phyloP scores from a whole-genome alignment of 805 yeast genomes.

The Limtongia smithiae region DNA sequence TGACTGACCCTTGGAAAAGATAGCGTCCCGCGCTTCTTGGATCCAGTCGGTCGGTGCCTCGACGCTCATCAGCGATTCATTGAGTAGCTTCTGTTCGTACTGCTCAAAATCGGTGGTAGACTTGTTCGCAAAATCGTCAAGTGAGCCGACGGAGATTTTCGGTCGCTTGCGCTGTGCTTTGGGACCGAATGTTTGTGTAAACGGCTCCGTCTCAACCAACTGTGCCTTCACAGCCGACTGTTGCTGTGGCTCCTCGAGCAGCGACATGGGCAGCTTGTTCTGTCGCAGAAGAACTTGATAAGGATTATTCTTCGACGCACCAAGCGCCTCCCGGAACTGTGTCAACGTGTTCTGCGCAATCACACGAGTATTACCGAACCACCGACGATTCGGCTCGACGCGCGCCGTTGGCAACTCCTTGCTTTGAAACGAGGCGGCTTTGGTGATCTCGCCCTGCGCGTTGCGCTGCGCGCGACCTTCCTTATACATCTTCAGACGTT shows the following conservation, averaged over 20 bases:
- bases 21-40: slow-evolving; percentile 89
- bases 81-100: slow-evolving; percentile 71
- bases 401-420: slow-evolving; percentile 86
- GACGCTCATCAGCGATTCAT: slow-evolving; percentile 46
- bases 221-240: slow-evolving; percentile 71
- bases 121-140: slow-evolving; percentile 68
- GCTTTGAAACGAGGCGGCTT: slow-evolving; percentile 85
- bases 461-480: slow-evolving; percentile 84
- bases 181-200: slow-evolving; percentile 82
- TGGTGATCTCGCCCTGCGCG: slow-evolving; percentile 78
- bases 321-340: slow-evolving; percentile 92
- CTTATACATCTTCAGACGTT: slow-evolving; percentile 87
- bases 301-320: slow-evolving; percentile 73
- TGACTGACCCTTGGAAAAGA: slow-evolving; percentile 95
- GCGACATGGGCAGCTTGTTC: slow-evolving; percentile 93
- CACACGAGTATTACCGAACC: slow-evolving; percentile 98
- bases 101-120: slow-evolving; percentile 55
- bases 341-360: slow-evolving; percentile 93
- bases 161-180: slow-evolving; percentile 85
- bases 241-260: slow-evolving; percentile 72
- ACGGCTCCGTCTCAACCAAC: slow-evolving; percentile 86
- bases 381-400: slow-evolving; percentile 91
- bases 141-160: slow-evolving; percentile 66
- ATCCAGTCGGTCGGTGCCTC: slow-evolving; percentile 82
- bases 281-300: slow-evolving; percentile 84